Evolutionary conservation across 1,284 basidiomycete species (phyloP).

Genomic region (Leucocoprinus gongylophorus): DNA sequence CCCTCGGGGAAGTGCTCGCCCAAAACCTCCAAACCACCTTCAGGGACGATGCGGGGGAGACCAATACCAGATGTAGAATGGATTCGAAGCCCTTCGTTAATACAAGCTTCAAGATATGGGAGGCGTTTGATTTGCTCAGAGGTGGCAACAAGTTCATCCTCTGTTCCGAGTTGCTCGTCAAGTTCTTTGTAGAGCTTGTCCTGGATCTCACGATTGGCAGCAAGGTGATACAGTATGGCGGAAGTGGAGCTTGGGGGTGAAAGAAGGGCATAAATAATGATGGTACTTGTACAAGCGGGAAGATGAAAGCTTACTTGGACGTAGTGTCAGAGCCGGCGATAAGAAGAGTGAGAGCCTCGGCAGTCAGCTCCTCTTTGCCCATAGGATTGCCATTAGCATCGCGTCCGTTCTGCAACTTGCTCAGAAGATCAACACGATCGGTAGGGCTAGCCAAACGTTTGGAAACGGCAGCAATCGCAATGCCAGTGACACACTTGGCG

Average conservation of each 20-base stretch:
- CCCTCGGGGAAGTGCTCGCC: constrained; percentile 64
- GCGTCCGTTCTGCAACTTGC: constrained; percentile 69
- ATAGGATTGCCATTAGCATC: constrained; percentile 77
- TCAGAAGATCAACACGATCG: constrained; percentile 73
- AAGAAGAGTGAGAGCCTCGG: constrained; percentile 80
- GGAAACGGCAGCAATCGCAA: constrained; percentile 78
- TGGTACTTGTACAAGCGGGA: not conserved
- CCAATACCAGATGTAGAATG: constrained; percentile 80
- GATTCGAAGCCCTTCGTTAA: constrained; percentile 75
- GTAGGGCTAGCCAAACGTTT: constrained; percentile 58
- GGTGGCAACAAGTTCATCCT: constrained; percentile 49
- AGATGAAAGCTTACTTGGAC: constrained; percentile 53
- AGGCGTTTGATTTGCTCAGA: constrained; percentile 62
- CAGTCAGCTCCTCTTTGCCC: constrained; percentile 76
- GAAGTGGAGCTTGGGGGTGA: constrained; percentile 58
- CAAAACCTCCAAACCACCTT: constrained; percentile 55
- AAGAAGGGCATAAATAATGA: not conserved
- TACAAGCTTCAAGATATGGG: constrained; percentile 73
- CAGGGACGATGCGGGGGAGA: constrained; percentile 70
- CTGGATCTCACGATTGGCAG: constrained; percentile 58
- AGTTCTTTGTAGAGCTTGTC: constrained; percentile 74
- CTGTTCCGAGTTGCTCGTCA: constrained; percentile 61
- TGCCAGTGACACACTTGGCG: constrained; percentile 70
- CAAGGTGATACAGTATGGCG: constrained; percentile 80
- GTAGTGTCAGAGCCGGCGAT: constrained; percentile 84